Evolutionary conservation across 2,329 filamentous ascomycete genomes (phyloP).

Genomic region (Cladophialophora psammophila): DNA sequence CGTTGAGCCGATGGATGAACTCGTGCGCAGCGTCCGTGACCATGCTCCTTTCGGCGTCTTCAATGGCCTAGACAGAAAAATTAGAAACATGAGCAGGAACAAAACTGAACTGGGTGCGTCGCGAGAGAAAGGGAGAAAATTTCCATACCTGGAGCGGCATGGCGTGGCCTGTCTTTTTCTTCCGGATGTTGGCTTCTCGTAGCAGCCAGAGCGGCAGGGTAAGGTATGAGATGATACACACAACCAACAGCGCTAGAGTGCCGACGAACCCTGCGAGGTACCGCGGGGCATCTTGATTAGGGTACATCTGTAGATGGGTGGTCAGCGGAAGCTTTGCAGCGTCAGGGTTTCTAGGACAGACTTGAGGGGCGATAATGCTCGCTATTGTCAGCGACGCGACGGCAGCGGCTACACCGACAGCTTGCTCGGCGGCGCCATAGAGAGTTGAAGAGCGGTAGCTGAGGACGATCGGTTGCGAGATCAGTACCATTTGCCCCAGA

Average conservation of each 20-base stretch:
- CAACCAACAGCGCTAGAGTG: conserved; percentile 25
- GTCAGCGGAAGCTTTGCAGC: neutral
- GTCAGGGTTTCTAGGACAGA: neutral
- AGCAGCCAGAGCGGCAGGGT: conserved; percentile 31
- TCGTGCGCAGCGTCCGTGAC: conserved; percentile 12
- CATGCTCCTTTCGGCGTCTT: conserved; percentile 7
- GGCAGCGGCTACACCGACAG: conserved; percentile 37
- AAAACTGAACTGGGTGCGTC: no score
- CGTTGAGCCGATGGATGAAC: conserved; percentile 12
- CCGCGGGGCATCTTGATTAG: conserved; percentile 19
- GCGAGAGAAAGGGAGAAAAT: neutral
- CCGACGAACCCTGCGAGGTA: conserved; percentile 32
- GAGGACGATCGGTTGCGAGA: conserved; percentile 33
- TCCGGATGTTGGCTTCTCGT: conserved; percentile 26
- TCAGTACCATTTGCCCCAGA: conserved; percentile 34
- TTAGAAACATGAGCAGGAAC: no score
- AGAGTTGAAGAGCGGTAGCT: conserved; percentile 31
- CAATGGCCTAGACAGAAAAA: neutral
- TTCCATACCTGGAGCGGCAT: conserved; percentile 1
- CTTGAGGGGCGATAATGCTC: conserved; percentile 35
- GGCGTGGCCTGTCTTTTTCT: conserved; percentile 33
- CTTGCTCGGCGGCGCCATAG: conserved; percentile 39
- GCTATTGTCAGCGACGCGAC: conserved; percentile 37
- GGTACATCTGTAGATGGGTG: conserved; percentile 17
- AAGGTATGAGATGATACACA: conserved; percentile 25